Evolutionary conservation across 768 basidiomycete species (phyloP), one percentile per base, ranked within the genome.

Genomic region (Psilocybe azurescens): DNA sequence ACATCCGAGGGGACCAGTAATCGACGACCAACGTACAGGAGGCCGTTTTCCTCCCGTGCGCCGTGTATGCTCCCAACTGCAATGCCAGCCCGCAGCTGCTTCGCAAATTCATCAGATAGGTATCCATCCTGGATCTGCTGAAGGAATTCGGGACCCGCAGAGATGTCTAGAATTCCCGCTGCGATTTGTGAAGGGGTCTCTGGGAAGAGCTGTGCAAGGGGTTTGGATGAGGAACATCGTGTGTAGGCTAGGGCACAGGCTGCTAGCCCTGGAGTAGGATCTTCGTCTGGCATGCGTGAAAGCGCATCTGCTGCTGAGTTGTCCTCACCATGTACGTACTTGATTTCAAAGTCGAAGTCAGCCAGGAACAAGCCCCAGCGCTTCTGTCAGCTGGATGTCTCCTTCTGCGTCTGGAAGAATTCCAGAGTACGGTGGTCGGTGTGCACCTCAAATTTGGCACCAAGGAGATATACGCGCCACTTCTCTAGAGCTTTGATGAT

Each of bases 401-500:
- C 67, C 9, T 61, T 57, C 60, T 81, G 78, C 0, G 59, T 59
- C 1, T 65, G 28, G 47, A 81, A 75, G 32, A 68, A 59, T 53
- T 79, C 74, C 3, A 79, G 66, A 0, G 78, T 75, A 0, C 66
- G 39, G 60, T 81, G 78, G 52, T 81, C 78, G 0, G 78, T 78
- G 49, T 61, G 75, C 4, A 81, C 67, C 0, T 48, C 3, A 68
- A 73, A 67, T 2, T 44, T 24, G 1, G 46, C 30, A 1, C 75
- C 70, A 0, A 73, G 36, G 1, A 71, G 51, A 44, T 63, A 53
- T 0, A 52, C 59, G 0, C 69, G 33, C 70, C 72, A 79, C n/a
- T 69, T 66, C 39, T 70, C 59, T 0, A 75, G 62, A 0, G 75
- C 74, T 3, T 71, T 62, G 0, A 81, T 64, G 6, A 81, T 76